A percentile compares a stretch with the other conserved stretches of the same genome.
Evolutionary conservation across 257 asterid genomes (phyloP).

Genomic region (Osmanthus fragrans): DNA sequence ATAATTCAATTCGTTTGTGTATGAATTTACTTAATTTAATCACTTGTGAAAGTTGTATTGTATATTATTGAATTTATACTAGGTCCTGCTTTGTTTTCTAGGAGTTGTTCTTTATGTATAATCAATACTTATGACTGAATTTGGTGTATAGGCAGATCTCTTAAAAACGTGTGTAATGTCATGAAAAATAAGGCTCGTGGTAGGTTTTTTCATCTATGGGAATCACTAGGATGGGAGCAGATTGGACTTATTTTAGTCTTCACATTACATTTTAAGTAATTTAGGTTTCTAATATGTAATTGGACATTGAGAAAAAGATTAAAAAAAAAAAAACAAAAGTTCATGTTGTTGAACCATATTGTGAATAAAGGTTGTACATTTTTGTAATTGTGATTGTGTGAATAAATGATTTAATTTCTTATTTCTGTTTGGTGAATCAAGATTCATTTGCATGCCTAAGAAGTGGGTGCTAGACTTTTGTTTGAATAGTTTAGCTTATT

Average conservation of each 20-base stretch:
- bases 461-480: slow-evolving; percentile 84
- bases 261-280: background rate
- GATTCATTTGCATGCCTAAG: slow-evolving; percentile 66
- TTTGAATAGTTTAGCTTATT: background rate
- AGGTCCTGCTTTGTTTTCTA: too few relatives aligned
- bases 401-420: slow-evolving; percentile 3
- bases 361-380: too few relatives aligned
- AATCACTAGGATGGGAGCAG: background rate
- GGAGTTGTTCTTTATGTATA: too few relatives aligned
- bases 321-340: too few relatives aligned
- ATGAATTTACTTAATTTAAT: background rate
- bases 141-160: background rate
- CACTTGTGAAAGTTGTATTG: background rate
- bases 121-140: background rate
- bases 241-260: background rate
- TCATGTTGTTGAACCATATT: background rate
- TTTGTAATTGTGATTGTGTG: background rate
- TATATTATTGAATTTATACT: too few relatives aligned
- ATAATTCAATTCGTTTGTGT: background rate
- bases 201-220: background rate
- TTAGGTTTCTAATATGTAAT: too few relatives aligned
- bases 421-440: slow-evolving; percentile 14
- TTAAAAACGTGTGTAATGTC: background rate
- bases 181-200: background rate
- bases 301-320: too few relatives aligned